Evolutionary conservation across 2,329 filamentous ascomycete species (phyloP), one percentile per base, ranked within the genome.

Genomic region (Penicillium nordicum): DNA sequence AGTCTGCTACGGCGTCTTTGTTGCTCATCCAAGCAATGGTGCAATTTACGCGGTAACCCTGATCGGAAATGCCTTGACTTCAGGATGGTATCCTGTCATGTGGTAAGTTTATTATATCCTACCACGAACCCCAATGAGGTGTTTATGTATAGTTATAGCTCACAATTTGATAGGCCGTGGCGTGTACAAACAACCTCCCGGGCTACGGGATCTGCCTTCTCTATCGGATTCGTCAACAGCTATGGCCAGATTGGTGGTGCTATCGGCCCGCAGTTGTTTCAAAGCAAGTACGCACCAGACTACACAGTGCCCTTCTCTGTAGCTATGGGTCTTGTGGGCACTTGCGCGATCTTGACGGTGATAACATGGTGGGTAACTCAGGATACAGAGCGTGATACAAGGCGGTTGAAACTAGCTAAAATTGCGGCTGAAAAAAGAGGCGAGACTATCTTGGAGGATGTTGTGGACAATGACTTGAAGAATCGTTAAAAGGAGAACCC

Each of bases 231-330:
- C 51, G 78, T 79, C 49, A 80, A 80, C 58, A 78, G 74, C 54
- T 79, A 80, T 60, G 79, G 78, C 0, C 78, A 81, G 58, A 79
- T 81, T 18, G 79, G 79, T 4, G 78, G 77, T 16, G 77, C 78
- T 1, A 72, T 80, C 11, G 79, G 77, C 0, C 75, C 78, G 10
- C 78, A 81, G 62, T 73, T 80, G 23, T 81, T 81, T 60, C 67
- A 70, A 38, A 72, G 70, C 32, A 69, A 70, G 37, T 81, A 78
- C 50, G 78, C 78, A 8, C 78, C 78, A 1, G 71, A 72, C n/a
- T 81, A 81, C 60, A 73, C 69, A 29, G 65, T 73, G 3, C 72
- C 74, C 0, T 81, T 81, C 57, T 74, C 71, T 0, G 68, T 74
- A 1, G 76, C 79, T 1, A 80, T 80, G 73, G 76, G 67, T 0